Evolutionary conservation across 1,139 yeast species (phyloP).

Genomic region (Meyerozyma athensensis): DNA sequence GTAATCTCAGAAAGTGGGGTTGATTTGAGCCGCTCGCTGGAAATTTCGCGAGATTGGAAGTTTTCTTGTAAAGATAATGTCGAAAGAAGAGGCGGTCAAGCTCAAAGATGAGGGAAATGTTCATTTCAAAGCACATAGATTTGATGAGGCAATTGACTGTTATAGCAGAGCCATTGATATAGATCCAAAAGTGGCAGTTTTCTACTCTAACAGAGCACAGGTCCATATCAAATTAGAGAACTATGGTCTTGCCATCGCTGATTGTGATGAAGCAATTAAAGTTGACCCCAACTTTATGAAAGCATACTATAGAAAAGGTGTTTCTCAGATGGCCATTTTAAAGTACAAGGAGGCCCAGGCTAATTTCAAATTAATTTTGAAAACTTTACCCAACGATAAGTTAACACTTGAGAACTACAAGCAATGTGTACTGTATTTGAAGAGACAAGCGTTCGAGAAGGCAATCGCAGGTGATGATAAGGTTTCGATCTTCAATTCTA

Average conservation of each 20-base stretch:
- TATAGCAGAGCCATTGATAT: slow-evolving; percentile 77
- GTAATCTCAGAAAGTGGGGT: neutral
- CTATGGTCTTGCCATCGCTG: slow-evolving; percentile 78
- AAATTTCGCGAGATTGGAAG: neutral
- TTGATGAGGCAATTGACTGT: slow-evolving; percentile 58
- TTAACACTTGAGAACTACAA: slow-evolving; percentile 60
- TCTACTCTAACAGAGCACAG: slow-evolving; percentile 84
- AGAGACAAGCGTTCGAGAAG: slow-evolving; percentile 74
- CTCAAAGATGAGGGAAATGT: slow-evolving; percentile 71
- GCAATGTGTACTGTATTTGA: slow-evolving; percentile 63
- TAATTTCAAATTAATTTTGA: slow-evolving; percentile 64
- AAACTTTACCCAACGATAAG: slow-evolving; percentile 62
- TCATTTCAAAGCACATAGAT: slow-evolving; percentile 59
- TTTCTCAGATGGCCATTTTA: slow-evolving; percentile 71
- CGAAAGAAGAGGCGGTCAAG: slow-evolving; percentile 40
- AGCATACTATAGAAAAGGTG: slow-evolving; percentile 80
- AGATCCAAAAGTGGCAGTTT: slow-evolving; percentile 64
- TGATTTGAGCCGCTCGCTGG: neutral
- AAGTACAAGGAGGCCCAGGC: slow-evolving; percentile 69
- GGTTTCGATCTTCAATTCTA: slow-evolving; percentile 30
- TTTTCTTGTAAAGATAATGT: slow-evolving; percentile 5
- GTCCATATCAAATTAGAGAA: slow-evolving; percentile 82
- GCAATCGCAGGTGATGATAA: slow-evolving; percentile 75
- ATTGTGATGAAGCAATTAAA: slow-evolving; percentile 67
- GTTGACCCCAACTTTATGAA: slow-evolving; percentile 67